Conservation (phyloP, 768 basidiomycete species). For the Tricholoma hemisulphureum region DNA sequence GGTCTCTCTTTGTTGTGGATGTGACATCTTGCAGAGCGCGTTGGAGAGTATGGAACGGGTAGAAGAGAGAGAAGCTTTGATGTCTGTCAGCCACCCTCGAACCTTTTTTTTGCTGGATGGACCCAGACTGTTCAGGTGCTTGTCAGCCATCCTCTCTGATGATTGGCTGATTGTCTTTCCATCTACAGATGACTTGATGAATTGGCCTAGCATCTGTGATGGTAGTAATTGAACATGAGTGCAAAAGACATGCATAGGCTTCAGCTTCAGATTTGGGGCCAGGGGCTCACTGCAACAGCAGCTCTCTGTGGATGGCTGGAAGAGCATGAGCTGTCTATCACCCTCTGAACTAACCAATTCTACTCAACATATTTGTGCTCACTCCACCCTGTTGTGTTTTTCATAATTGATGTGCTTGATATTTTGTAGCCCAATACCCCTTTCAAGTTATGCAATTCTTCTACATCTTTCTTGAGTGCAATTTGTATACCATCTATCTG, state of each 20-base stretch:
- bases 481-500: neutral
- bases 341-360: neutral
- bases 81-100: neutral
- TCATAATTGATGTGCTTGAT: neutral
- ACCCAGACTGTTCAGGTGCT: neutral
- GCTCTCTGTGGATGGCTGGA: neutral
- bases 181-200: neutral
- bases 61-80: neutral
- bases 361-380: neutral
- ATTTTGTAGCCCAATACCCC: neutral
- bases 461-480: neutral
- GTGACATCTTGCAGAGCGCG: neutral
- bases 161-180: neutral
- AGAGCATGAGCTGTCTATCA: neutral
- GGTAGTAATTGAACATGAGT: no score
- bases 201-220: neutral
- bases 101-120: neutral
- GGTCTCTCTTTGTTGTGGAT: neutral
- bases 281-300: neutral
- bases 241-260: neutral
- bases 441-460: neutral
- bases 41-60: neutral
- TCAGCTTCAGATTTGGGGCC: neutral
- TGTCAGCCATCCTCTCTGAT: neutral
- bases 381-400: neutral